Evolutionary conservation across 805 yeast species (phyloP), one percentile per base, ranked within the genome.

Genomic region (Metschnikowia anglica): DNA sequence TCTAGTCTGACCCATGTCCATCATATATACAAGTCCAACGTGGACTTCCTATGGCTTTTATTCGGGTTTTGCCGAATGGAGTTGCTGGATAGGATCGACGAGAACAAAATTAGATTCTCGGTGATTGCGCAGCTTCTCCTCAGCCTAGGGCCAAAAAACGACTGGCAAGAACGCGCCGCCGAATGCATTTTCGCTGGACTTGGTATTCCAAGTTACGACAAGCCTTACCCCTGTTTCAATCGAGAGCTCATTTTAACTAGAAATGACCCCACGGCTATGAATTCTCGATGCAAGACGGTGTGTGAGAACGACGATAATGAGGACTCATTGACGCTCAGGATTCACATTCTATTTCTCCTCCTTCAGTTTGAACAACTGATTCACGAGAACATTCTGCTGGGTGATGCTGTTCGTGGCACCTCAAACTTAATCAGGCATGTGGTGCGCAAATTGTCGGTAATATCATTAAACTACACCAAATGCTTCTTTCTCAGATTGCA

Each of bases 111-210:
- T n/a, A 15, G 29, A 16, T 16, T 21, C 10, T 16, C 43, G 5
- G 20, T 17, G 5, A 19, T 39, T 17, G 36, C 32, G 4, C 47
- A 41, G 27, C 44, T 66, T 6, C 41, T 66, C 24, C 16, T 43
- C 7, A 65, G 58, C 19, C 42, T 63, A 11, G 61, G 60, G 4
- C 36, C 52, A 10, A 48, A 48, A 16, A 33, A 25, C 4, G 56
- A 60, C 43, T 59, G 65, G 65, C 58, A 55, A 41, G 72, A 68
- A 37, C 45, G 67, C 8, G 52, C 57, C 7, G 58, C 58, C 8
- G 68, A 62, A 34, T 56, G 37, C 31, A 38, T 54, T 0, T 61
- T 68, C 39, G 55, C 57, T 27, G 73, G 73, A 1, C 47, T 67
- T 8, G 49, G 48, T 10, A 50, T 51, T 1, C 19, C 44, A 5